phyloP scores from a whole-genome alignment of 73 alveolate genomes.

The Breviolum minutum region DNA sequence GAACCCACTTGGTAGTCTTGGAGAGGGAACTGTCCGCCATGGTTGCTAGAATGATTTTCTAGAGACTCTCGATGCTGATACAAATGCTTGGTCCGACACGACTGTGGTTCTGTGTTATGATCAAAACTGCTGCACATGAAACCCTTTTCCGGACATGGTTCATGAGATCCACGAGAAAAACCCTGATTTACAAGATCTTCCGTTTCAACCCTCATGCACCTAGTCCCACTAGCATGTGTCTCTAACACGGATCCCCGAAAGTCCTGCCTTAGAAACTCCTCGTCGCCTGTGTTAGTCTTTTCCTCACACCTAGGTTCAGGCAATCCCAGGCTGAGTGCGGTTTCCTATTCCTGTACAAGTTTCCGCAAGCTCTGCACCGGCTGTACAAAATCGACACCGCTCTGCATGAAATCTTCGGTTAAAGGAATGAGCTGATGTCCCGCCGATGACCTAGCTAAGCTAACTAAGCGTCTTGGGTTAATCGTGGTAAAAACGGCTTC shows the following conservation, averaged over 20 bases:
- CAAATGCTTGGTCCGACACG: background rate
- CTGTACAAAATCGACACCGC: background rate
- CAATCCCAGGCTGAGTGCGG: background rate
- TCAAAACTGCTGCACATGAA: background rate
- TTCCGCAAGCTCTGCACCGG: background rate
- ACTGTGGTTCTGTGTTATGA: background rate
- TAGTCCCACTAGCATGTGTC: too few species aligned
- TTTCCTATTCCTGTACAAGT: background rate
- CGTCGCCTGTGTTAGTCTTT: background rate
- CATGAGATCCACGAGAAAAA: background rate
- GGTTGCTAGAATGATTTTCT: background rate
- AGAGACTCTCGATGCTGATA: background rate
- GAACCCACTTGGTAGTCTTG: background rate
- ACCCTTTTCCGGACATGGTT: background rate
- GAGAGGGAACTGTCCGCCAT: background rate
- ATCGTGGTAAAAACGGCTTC: background rate
- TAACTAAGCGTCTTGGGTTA: background rate
- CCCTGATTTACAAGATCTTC: background rate
- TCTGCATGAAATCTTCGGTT: background rate
- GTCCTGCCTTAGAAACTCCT: background rate
- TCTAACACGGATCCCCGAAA: background rate
- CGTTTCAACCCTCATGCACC: background rate
- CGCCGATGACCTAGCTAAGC: background rate
- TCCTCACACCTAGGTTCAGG: conserved; percentile 35
- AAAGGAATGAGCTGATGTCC: conserved; percentile 9